phyloP scores from a whole-genome alignment of 2,329 filamentous ascomycete species.

The Xylariales sp. region DNA sequence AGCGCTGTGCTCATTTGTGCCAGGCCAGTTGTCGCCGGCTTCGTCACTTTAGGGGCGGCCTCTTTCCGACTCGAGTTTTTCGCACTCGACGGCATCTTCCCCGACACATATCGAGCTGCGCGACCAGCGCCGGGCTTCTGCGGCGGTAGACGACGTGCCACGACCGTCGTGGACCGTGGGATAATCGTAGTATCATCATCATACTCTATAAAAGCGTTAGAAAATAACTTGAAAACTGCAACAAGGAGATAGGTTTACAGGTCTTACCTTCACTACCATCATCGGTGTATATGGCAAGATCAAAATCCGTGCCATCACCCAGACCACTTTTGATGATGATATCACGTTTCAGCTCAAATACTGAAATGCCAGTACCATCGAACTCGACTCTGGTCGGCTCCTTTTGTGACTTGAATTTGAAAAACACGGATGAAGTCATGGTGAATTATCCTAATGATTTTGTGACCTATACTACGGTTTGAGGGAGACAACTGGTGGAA shows the following conservation, averaged over 20 bases:
- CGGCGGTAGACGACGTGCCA: slow-evolving; percentile 87
- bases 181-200: slow-evolving; percentile 99
- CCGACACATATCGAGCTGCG: slow-evolving; percentile 94
- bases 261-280: slow-evolving; percentile 87
- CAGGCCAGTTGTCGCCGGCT: slow-evolving; percentile 68
- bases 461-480: slow-evolving; percentile 40
- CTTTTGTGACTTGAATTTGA: slow-evolving; percentile 99
- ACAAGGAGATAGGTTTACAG: background rate
- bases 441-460: slow-evolving; percentile 51
- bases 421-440: slow-evolving; percentile 98
- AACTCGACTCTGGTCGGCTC: slow-evolving; percentile 95
- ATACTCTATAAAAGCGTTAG: slow-evolving; percentile 73
- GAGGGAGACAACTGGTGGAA: slow-evolving; percentile 3
- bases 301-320: slow-evolving; percentile 95
- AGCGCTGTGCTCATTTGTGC: slow-evolving; percentile 79
- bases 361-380: slow-evolving; percentile 96
- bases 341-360: slow-evolving; percentile 98
- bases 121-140: slow-evolving; percentile 86
- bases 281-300: slow-evolving; percentile 92
- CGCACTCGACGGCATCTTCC: slow-evolving; percentile 91
- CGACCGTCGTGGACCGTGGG: slow-evolving; percentile 91
- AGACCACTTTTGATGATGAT: slow-evolving; percentile 95
- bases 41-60: slow-evolving; percentile 68
- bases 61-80: slow-evolving; percentile 81
- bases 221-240: background rate